A percentile compares a stretch with the other conserved stretches of the same genome.
These are phyloP conservation scores for Cryptococcus floricola DNA, from an alignment of 1,284 basidiomycete species.

Conservation along the genomic window DNA sequence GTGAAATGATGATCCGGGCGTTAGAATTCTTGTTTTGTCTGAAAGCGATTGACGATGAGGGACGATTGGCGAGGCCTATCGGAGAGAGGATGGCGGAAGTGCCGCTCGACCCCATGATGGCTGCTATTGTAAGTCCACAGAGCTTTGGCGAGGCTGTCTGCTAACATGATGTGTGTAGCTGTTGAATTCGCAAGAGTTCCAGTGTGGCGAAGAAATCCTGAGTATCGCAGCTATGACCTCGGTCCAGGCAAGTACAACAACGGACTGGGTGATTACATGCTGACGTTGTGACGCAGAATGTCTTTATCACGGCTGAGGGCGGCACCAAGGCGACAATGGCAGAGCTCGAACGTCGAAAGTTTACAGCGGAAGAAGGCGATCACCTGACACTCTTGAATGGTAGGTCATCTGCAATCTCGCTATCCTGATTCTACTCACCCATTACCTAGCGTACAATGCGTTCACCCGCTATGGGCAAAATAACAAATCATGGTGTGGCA, in stretches of 20 bases:
- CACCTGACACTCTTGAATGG: constrained; percentile 88
- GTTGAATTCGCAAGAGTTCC: constrained; percentile 73
- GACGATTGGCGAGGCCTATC: constrained; percentile 51
- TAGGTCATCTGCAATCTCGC: constrained; percentile 36
- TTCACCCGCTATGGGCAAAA: constrained; percentile 78
- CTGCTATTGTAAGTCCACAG: constrained; percentile 52
- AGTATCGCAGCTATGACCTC: constrained; percentile 94
- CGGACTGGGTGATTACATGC: not conserved
- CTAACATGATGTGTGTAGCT: constrained; percentile 55
- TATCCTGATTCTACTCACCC: not conserved
- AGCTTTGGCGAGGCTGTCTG: not conserved
- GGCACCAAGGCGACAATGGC: constrained; percentile 77
- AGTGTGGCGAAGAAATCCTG: constrained; percentile 88
- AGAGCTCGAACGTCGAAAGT: constrained; percentile 86
- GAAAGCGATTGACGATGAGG: constrained; percentile 54
- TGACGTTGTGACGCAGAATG: constrained; percentile 57
- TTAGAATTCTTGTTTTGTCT: constrained; percentile 60
- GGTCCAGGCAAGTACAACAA: constrained; percentile 61
- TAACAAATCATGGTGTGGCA: constrained; percentile 79
- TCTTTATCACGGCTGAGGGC: constrained; percentile 74
- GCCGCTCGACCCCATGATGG: constrained; percentile 57
- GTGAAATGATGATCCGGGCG: constrained; percentile 77
- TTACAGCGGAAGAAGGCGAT: constrained; percentile 96
- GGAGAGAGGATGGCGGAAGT: constrained; percentile 57
- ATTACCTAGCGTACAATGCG: constrained; percentile 73